Base-by-base conservation (phyloP, 768 basidiomycete genomes). In the Agaricus blazei region DNA sequence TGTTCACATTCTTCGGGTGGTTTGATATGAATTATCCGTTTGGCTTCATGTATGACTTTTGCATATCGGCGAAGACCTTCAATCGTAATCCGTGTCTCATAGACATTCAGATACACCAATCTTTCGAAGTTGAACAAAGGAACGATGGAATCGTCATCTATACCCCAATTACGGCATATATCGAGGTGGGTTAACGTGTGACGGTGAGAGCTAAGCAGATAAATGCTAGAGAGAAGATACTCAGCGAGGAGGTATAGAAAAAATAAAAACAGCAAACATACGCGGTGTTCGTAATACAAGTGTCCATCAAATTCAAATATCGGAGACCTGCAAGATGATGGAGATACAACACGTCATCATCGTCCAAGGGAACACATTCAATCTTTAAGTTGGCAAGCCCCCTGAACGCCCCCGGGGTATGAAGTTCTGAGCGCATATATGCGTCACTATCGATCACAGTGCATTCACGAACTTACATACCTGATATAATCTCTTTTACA, bases 251-350 rank as follows among this genome's bases (percentile, higher is more conserved):
- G 29, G 11, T 42, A 9, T 15, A 29, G n/a, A n/a, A 15, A 41
- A 6, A 40, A 19, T 29, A 37, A 49, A 41, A 50, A 23, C 19
- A 36, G 37, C 24, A 31, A 19, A 62, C 79, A 47, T 56, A 85
- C 85, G 77, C 80, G 75, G 86, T 84, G 60, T 86, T 82, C 38
- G 79, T 74, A 34, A 86, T 79, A 9, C 75, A 74, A 8, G 83
- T 83, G 55, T 77, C 72, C 61, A 15, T 34, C 4, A 56, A 28
- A 27, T 29, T 42, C 15, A 56, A 26, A 37, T 37, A n/a, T 26
- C 41, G 48, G 7, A 56, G 48, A 34, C 34, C 34, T 15, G 48
- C 40, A 28, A 56, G 42, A 24, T 27, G 14, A 29, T 56, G 54
- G 26, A 56, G 34, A 44, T 56, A 11, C 24, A 56, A 14, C 1